These are phyloP conservation scores for Hypseocharis bilobata DNA, from an alignment of 441 rosid species.

Conservation along the genomic window DNA sequence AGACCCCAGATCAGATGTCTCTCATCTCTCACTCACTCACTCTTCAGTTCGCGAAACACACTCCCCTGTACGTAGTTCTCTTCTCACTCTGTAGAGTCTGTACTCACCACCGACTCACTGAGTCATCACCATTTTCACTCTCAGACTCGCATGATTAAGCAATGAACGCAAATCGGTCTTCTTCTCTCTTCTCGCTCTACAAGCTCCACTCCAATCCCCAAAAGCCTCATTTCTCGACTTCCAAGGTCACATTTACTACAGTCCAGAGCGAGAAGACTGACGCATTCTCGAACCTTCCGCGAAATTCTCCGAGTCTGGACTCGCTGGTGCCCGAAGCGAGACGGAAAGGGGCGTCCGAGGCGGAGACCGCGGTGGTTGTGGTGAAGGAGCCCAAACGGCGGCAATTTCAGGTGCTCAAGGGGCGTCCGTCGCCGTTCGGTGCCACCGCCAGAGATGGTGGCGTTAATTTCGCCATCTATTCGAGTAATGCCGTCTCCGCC, in stretches of 20 bases:
- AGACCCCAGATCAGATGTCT: too few species aligned
- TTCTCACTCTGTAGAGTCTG: too few species aligned
- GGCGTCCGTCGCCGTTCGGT: constrained; percentile 66
- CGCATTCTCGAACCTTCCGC: background rate
- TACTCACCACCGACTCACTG: too few species aligned
- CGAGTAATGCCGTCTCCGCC: constrained; percentile 61
- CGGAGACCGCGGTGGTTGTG: constrained; percentile 41
- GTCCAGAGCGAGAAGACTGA: background rate
- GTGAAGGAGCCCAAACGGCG: constrained; percentile 28
- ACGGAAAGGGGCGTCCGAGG: background rate
- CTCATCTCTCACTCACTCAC: too few species aligned
- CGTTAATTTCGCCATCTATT: constrained; percentile 70
- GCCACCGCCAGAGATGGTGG: constrained; percentile 63
- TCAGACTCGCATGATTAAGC: background rate
- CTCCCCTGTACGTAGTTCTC: too few species aligned
- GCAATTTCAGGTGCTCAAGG: constrained; percentile 39
- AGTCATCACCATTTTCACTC: too few species aligned
- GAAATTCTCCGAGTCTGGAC: background rate
- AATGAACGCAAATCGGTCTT: background rate
- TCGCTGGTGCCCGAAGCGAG: background rate
- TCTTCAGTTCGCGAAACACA: too few species aligned
- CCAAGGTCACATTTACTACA: background rate
- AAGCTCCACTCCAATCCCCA: background rate
- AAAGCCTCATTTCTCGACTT: background rate
- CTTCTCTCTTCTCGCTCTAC: background rate